Conservation (phyloP, 345 rosid species). For the Angophora floribunda region DNA sequence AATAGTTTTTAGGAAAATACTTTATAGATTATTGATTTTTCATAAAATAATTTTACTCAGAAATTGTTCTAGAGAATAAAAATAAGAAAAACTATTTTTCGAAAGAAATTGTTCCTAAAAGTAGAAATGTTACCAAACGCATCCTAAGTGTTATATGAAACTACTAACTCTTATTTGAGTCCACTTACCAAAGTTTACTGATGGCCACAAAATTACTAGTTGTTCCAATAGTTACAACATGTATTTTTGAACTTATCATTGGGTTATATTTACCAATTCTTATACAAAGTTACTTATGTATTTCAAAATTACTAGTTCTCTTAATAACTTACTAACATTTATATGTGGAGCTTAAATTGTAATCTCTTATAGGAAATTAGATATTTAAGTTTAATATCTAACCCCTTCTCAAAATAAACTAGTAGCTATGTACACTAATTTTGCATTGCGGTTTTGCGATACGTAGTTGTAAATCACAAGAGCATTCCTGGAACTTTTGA, state of each 20-base stretch:
- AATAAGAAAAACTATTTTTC: too few species aligned
- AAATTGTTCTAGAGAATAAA: too few species aligned
- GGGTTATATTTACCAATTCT: not conserved
- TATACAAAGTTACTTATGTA: not conserved
- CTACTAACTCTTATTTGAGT: not conserved
- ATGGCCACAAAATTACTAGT: not conserved
- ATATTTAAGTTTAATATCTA: not conserved
- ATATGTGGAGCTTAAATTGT: not conserved
- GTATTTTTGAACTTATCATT: not conserved
- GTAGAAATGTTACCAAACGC: too few species aligned
- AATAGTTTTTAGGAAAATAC: not conserved
- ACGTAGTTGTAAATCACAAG: not conserved
- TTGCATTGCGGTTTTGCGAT: not conserved
- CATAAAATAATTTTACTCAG: not conserved
- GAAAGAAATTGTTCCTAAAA: too few species aligned
- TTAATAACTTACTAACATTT: not conserved
- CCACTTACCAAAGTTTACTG: not conserved
- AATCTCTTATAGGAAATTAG: not conserved
- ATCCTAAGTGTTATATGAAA: not conserved
- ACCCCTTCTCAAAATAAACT: not conserved
- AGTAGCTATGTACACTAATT: not conserved
- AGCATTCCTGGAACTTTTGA: not conserved
- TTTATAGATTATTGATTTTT: too few species aligned
- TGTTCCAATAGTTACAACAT: not conserved
- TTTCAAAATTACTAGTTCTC: not conserved